phyloP scores from a whole-genome alignment of 1,284 basidiomycete genomes.

The Leccinum ponderosum region DNA sequence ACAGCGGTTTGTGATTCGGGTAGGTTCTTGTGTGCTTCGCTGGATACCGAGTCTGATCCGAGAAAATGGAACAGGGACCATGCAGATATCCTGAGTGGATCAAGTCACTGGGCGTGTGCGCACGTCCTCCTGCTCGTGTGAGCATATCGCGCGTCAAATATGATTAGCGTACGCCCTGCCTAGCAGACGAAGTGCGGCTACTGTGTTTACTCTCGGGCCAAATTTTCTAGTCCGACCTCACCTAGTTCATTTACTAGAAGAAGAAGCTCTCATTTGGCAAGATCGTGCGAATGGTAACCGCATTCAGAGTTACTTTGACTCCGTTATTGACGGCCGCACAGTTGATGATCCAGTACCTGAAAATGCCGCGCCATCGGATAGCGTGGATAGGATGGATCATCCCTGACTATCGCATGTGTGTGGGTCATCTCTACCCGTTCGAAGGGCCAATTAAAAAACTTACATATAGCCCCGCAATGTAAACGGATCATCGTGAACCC shows the following conservation, averaged over 20 bases:
- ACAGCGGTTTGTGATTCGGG: constrained; percentile 50
- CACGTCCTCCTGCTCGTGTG: neutral
- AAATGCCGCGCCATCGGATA: neutral
- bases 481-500: constrained; percentile 50
- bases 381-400: neutral
- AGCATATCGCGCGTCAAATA: constrained; percentile 46
- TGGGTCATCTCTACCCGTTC: neutral
- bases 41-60: neutral
- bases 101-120: neutral
- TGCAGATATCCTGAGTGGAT: constrained; percentile 1
- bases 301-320: neutral
- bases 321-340: neutral
- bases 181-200: neutral
- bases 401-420: constrained; percentile 3
- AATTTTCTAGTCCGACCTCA: constrained; percentile 12
- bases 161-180: constrained; percentile 37
- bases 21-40: constrained; percentile 25
- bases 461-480: constrained; percentile 49
- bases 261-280: constrained; percentile 1
- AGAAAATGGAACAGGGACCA: neutral
- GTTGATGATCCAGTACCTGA: constrained; percentile 1
- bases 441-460: neutral
- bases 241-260: constrained; percentile 4
- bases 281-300: constrained; percentile 8
- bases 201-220: neutral